Evolutionary conservation across 306 rosid species (phyloP), one percentile per base, ranked within the genome.

Genomic region (Acacia melanoxylon): DNA sequence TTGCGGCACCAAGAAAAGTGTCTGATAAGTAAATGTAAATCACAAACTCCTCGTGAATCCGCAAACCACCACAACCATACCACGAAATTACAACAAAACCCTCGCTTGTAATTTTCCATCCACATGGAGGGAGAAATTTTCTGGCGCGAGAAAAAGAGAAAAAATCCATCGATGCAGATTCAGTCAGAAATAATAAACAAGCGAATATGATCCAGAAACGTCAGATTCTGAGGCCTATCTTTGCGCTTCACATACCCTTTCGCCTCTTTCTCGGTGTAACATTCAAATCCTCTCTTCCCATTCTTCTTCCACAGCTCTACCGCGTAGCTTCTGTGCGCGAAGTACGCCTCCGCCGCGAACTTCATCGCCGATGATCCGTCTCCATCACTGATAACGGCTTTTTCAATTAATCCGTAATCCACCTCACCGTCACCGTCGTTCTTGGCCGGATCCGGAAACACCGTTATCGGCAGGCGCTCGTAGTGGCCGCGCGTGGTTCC

Each of bases 151-250:
- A n/a, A 22, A 1, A 0, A 5, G 2, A 3, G 20, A 20, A 24
- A 25, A n/a, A 20, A 7, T 19, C 9, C 7, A 11, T 4, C 6
- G 24, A 68, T 2, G 45, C 15, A 42, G 35, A 22, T 72, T 74
- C 46, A 20, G 31, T 41, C 29, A 8, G 86, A 27, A 24, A 91
- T 86, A 65, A 93, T 72, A 67, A 90, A 93, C 11, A 81, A 54
- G 0, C 77, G 89, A 87, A 93, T 93, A n/a, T 91, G 97, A 67
- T 91, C 94, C 1, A 93, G 90, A 59, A 93, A 93, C 19, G 93
- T 78, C 20, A 91, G 85, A 82, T 90, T 56, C 66, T 85, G 97
- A 86, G 97, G 98, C 89, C 98, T 68, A 71, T 94, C 98, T 25
- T 80, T 85, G 42, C 98, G 94, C 80, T 87, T 89, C 74, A 94